phyloP scores from a whole-genome alignment of 2,329 filamentous ascomycete genomes.

The Monosporascus ibericus region DNA sequence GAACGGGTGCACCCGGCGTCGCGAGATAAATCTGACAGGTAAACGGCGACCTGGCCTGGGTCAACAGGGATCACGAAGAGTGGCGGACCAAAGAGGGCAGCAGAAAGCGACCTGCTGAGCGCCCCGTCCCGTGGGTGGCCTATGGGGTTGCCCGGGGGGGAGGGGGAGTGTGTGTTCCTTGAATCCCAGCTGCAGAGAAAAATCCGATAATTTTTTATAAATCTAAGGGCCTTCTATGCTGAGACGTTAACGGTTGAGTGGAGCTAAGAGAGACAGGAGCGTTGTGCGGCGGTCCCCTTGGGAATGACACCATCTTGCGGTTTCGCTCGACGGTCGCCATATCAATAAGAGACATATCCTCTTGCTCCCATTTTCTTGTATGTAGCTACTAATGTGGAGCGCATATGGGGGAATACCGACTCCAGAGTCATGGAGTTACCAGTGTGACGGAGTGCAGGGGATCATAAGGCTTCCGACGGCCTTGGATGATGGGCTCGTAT shows the following conservation, averaged over 20 bases:
- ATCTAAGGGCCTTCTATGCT: background rate
- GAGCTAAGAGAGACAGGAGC: background rate
- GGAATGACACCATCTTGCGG: background rate
- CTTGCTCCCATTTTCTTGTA: background rate
- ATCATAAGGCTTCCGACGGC: background rate
- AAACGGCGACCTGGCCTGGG: background rate
- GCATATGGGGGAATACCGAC: background rate
- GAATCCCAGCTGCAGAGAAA: no score
- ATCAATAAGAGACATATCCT: background rate
- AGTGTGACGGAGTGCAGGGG: background rate
- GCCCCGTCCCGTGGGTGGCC: background rate
- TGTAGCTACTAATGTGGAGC: background rate
- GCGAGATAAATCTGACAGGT: slow-evolving; percentile 4
- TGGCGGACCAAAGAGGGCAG: background rate
- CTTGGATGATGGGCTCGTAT: background rate
- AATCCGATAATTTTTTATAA: background rate
- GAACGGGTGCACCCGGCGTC: background rate
- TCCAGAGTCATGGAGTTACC: background rate
- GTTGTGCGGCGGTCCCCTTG: background rate
- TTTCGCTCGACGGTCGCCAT: background rate
- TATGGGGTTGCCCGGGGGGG: background rate
- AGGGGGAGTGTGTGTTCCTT: no score
- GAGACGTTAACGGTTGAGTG: background rate
- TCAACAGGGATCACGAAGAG: background rate
- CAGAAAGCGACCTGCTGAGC: background rate